Evolutionary conservation across 2,329 filamentous ascomycete species (phyloP), one percentile per base, ranked within the genome.

Genomic region (Trichoderma arundinaceum): DNA sequence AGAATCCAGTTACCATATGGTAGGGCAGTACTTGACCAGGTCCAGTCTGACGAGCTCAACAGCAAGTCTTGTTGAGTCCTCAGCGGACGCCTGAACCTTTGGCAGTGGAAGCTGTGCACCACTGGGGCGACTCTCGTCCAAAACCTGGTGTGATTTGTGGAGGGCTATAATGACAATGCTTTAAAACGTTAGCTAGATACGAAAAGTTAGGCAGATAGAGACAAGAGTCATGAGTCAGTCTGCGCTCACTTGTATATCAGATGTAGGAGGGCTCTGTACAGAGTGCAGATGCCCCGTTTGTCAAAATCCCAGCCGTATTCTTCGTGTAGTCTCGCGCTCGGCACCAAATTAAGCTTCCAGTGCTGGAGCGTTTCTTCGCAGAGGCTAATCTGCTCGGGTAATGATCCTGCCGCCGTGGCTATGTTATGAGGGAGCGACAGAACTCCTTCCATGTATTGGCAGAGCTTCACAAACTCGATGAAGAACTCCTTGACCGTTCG

Each of bases 381-480:
- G 4, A 69, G 56, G 5, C 56, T 44, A 6, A 67, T 58, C 53
- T 70, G 69, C 19, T 70, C 52, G 1, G 19, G 44, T 17, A 66
- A 32, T 13, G 62, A 54, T 19, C 46, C 57, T 2, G 44, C 28
- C 7, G 61, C 51, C n/a, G 51, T 51, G 6, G 39, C 59, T 6
- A 49, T 43, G 33, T 51, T 64, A 10, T 63, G 60, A 13, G 64
- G 60, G 4, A 70, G 65, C 4, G 67, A 69, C 10, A 71, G 32
- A 10, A 71, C 66, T 15, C 66, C 68, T 43, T 70, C 69, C 59
- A 70, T 69, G 51, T 67, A 67, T 44, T 70, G 68, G 32, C 69
- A 71, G 17, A 71, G 68, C 57, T 65, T 68, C 5, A 69, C 62
- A 62, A 71, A 69, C 15, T 71, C 69, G 28, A 69, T 58, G 39